A percentile compares a stretch with the other conserved stretches of the same genome.
These are phyloP conservation scores for Tetrastigma voinierianum DNA, from an alignment of 164 flowering plant species.

Conservation along the genomic window DNA sequence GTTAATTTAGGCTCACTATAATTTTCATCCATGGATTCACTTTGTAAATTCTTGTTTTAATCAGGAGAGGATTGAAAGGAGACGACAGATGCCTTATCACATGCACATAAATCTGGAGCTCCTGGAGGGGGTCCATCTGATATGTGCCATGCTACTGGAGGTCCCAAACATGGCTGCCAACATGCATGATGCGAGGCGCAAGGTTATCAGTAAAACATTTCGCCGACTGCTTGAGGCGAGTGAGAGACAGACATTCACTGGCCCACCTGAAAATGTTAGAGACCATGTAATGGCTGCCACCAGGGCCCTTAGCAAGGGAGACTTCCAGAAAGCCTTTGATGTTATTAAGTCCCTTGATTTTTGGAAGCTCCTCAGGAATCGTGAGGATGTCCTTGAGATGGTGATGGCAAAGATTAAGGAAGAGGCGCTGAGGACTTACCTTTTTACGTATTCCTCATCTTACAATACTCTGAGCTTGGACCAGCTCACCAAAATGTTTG, in stretches of 20 bases:
- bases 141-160: constrained; percentile 95
- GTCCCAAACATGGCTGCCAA: constrained; percentile 95
- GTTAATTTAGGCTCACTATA: background rate
- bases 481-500: constrained; percentile 78
- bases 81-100: constrained; percentile 97
- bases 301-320: constrained; percentile 77
- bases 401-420: constrained; percentile 82
- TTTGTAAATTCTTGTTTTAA: constrained; percentile 2
- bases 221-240: constrained; percentile 76
- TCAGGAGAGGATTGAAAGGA: constrained; percentile 91
- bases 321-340: constrained; percentile 65
- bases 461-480: constrained; percentile 72
- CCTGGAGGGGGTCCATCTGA: constrained; percentile 83
- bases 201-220: constrained; percentile 85
- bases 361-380: constrained; percentile 74
- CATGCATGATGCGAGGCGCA: constrained; percentile 67
- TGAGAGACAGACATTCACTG: constrained; percentile 84
- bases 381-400: constrained; percentile 73
- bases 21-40: background rate
- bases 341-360: constrained; percentile 72
- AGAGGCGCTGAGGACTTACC: constrained; percentile 86
- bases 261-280: constrained; percentile 92
- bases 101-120: constrained; percentile 99
- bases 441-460: constrained; percentile 66
- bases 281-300: constrained; percentile 96